These are phyloP conservation scores for Inga laurina DNA, from an alignment of 306 rosid genomes.

Conservation along the genomic window DNA sequence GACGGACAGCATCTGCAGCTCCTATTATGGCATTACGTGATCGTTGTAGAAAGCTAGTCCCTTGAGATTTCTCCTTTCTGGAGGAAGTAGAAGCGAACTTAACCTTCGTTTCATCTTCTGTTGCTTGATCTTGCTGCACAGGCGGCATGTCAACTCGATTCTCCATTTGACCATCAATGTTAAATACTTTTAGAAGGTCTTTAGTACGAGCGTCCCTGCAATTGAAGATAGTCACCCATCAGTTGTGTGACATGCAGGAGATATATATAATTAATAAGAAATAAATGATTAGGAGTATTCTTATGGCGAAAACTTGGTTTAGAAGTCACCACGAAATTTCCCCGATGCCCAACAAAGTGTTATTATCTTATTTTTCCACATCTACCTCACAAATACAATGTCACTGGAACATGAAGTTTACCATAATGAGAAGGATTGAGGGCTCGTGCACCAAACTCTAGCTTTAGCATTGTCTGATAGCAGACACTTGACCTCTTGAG, in stretches of 20 bases:
- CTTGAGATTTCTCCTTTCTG: constrained; percentile 84
- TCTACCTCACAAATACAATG: not conserved
- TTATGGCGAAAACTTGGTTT: no score
- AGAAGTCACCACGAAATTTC: no score
- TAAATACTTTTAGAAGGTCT: constrained; percentile 87
- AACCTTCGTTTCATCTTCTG: constrained; percentile 87
- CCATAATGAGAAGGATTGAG: constrained; percentile 86
- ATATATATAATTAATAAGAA: no score
- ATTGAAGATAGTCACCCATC: not conserved
- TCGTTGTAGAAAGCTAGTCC: constrained; percentile 47
- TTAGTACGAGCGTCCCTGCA: constrained; percentile 89
- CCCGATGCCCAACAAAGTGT: not conserved
- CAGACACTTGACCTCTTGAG: constrained; percentile 89
- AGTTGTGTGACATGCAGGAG: not conserved
- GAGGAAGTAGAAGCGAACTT: constrained; percentile 64
- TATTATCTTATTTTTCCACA: not conserved
- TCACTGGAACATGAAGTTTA: constrained; percentile 31
- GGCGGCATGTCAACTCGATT: constrained; percentile 80
- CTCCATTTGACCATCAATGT: constrained; percentile 86
- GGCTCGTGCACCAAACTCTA: constrained; percentile 80
- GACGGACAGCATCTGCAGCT: constrained; percentile 96
- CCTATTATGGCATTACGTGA: constrained; percentile 73
- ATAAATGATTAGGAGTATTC: no score
- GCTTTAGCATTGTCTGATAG: constrained; percentile 68
- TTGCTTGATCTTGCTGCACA: constrained; percentile 74